These are phyloP conservation scores for Skeletonema marinoi DNA, from an alignment of 108 stramenopile genomes.

Conservation along the genomic window DNA sequence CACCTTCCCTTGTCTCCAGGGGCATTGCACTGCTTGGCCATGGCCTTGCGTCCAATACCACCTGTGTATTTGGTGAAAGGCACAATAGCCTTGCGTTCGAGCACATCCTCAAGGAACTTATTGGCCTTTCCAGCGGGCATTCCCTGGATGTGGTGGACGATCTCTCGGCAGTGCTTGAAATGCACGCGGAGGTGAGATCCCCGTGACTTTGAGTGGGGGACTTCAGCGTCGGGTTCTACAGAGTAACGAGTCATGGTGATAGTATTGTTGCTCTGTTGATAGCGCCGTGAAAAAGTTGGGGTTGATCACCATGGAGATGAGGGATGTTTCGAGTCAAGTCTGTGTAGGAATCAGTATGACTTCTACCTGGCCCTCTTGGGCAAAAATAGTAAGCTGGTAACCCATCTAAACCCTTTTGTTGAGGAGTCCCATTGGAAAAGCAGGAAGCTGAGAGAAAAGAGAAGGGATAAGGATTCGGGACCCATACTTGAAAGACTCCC, in stretches of 20 bases:
- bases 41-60: constrained; percentile 96
- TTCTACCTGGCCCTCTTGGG: not conserved
- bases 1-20: constrained; percentile 96
- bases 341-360: not conserved
- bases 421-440: not conserved
- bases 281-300: not conserved
- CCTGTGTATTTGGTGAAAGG: constrained; percentile 97
- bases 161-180: constrained; percentile 99
- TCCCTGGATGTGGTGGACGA: constrained; percentile 94
- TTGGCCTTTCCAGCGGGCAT: constrained; percentile 90
- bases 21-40: constrained; percentile 89
- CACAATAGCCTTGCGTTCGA: constrained; percentile 93
- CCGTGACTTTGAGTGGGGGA: constrained; percentile 89
- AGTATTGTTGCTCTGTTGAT: constrained; percentile 1
- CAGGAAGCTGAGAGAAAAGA: not conserved
- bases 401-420: not conserved
- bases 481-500: too few species aligned
- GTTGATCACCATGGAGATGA: not conserved
- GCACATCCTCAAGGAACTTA: constrained; percentile 92
- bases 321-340: not conserved
- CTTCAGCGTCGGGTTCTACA: constrained; percentile 82
- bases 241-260: constrained; percentile 81
- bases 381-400: not conserved
- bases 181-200: constrained; percentile 97
- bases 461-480: not conserved